Evolutionary conservation across 495 filamentous ascomycete species (phyloP).

Genomic region (Cladorrhinum samala): DNA sequence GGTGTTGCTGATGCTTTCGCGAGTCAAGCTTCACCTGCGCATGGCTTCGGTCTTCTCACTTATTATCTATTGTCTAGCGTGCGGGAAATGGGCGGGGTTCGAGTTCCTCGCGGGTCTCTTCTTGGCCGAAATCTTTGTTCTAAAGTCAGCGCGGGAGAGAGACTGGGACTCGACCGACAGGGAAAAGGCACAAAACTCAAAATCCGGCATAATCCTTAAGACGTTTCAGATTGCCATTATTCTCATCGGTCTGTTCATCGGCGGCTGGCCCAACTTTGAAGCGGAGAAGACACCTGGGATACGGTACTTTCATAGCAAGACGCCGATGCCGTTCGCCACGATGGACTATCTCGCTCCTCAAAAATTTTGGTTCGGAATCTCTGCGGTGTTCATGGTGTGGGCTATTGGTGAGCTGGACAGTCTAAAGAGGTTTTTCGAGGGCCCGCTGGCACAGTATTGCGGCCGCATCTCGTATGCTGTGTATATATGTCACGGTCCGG

Average conservation of each 20-base stretch:
- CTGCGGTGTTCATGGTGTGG: constrained; percentile 50
- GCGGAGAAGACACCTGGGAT: constrained; percentile 34
- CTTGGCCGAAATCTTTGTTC: constrained; percentile 51
- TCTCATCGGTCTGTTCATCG: constrained; percentile 36
- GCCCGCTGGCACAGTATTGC: constrained; percentile 53
- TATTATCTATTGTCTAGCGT: constrained; percentile 51
- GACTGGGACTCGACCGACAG: constrained; percentile 8
- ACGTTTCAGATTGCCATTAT: constrained; percentile 23
- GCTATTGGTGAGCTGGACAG: constrained; percentile 45
- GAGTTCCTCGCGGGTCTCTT: constrained; percentile 56
- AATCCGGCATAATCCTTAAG: constrained; percentile 6
- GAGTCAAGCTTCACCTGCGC: constrained; percentile 41
- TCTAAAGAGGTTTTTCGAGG: constrained; percentile 50
- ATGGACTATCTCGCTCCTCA: constrained; percentile 31
- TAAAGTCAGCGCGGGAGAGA: constrained; percentile 16
- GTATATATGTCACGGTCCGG: constrained; percentile 56
- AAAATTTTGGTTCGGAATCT: constrained; percentile 52
- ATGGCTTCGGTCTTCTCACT: constrained; percentile 39
- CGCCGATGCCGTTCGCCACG: constrained; percentile 30
- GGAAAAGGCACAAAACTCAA: constrained; percentile 6
- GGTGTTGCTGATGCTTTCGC: constrained; percentile 48
- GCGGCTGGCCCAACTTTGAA: constrained; percentile 37
- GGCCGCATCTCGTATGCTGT: constrained; percentile 57
- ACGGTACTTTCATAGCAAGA: constrained; percentile 24
- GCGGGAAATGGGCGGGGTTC: constrained; percentile 54